These are phyloP conservation scores for Globisporangium recalcitrans DNA, from an alignment of 352 stramenopile genomes.

Conservation along the genomic window DNA sequence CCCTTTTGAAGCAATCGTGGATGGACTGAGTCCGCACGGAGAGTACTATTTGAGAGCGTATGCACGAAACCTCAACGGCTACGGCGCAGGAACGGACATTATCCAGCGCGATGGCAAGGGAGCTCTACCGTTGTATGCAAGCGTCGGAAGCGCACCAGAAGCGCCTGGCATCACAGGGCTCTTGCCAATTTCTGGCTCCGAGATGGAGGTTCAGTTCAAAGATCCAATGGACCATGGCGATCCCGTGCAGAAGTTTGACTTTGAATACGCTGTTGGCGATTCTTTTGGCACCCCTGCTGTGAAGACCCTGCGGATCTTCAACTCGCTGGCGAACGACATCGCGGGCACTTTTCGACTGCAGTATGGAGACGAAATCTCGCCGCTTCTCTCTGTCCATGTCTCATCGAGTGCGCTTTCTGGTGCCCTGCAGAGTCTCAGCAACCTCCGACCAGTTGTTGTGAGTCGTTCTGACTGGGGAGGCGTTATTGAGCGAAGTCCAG, in stretches of 20 bases:
- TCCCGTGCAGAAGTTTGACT: slow-evolving; percentile 39
- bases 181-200: slow-evolving; percentile 52
- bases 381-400: slow-evolving; percentile 47
- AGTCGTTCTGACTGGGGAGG: slow-evolving; percentile 40
- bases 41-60: slow-evolving; percentile 67
- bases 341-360: slow-evolving; percentile 60
- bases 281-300: slow-evolving; percentile 41
- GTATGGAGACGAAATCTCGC: slow-evolving; percentile 48
- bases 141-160: slow-evolving; percentile 29
- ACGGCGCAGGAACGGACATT: slow-evolving; percentile 46
- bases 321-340: slow-evolving; percentile 44
- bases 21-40: slow-evolving; percentile 31
- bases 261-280: slow-evolving; percentile 52
- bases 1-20: slow-evolving; percentile 59
- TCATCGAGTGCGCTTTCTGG: slow-evolving; percentile 29
- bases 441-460: slow-evolving; percentile 43
- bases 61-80: slow-evolving; percentile 63
- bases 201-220: slow-evolving; percentile 37
- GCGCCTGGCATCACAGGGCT: slow-evolving; percentile 31
- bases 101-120: slow-evolving; percentile 61
- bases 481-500: slow-evolving; percentile 27
- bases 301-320: slow-evolving; percentile 50
- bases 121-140: slow-evolving; percentile 40
- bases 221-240: slow-evolving; percentile 25
- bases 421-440: slow-evolving; percentile 40